Evolutionary conservation across 306 rosid species (phyloP), one percentile per base, ranked within the genome.

Genomic region (Calophaca sinica): DNA sequence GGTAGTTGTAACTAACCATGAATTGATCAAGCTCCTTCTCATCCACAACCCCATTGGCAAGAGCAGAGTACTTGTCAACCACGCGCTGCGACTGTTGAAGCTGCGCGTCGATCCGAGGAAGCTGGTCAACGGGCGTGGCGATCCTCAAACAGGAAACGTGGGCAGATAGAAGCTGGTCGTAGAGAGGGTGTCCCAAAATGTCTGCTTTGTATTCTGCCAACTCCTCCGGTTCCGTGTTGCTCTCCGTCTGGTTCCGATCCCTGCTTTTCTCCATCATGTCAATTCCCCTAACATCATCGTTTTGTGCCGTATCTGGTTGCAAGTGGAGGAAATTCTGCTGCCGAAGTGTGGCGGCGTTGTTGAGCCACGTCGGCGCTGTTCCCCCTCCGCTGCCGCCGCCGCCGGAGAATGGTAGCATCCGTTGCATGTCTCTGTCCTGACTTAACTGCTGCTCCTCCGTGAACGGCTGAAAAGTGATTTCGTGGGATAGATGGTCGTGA

Each of bases 91-190:
- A 86, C 78, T 86, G 93, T 15, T 79, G 84, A 46, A 88, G 84
- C 91, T 90, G 91, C 9, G 88, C 91, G 52, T 90, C 93, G 79
- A 90, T 88, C 85, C 85, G 77, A 1, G 93, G 89, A 62, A 90
- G 80, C 88, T 90, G 93, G 82, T 90, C 96, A 4, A 90, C 96
- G 42, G 98, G 98, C 7, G 98, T 93, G 1, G 98, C 96, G 73
- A 93, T 90, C 77, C 96, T 85, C 63, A 93, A 62, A 59, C 98
- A 93, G 28, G 98, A 82, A 4, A 93, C 93, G 68, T 93, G 98
- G 1, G 94, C 93, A 12, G 96, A 85, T 1, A 93, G 78, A 60
- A 93, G 73, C 76, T 90, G 98, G 4, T 93, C 98, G 82, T 90
- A 93, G 1, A 93, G 85, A 1, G 96, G 98, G 44, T 93, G 98